These are phyloP conservation scores for Lonicera japonica DNA, from an alignment of 129 eudicot species.

Conservation along the genomic window DNA sequence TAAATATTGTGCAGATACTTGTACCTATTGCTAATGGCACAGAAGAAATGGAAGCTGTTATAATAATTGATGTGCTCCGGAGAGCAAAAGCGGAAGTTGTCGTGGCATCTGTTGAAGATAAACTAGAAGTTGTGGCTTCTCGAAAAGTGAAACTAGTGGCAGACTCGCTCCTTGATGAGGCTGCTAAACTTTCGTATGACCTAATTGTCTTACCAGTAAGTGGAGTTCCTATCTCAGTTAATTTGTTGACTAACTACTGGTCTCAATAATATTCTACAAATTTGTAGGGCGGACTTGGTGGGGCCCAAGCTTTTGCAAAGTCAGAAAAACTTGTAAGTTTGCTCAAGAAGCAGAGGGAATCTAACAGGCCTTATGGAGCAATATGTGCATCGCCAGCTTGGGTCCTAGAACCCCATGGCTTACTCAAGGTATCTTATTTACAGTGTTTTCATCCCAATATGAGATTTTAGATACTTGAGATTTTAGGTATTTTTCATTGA, in stretches of 20 bases:
- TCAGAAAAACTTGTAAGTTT: conserved; percentile 67
- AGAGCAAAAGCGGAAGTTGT: conserved; percentile 88
- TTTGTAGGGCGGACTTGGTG: conserved; percentile 92
- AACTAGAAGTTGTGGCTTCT: conserved; percentile 68
- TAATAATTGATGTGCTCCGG: conserved; percentile 81
- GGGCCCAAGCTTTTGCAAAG: conserved; percentile 72
- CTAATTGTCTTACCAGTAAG: conserved; percentile 86
- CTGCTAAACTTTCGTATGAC: conserved; percentile 51
- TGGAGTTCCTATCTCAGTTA: neutral
- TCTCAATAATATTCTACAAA: conserved; percentile 1
- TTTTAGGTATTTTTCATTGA: no score
- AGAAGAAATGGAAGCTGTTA: conserved; percentile 96
- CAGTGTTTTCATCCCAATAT: neutral
- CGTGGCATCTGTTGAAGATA: conserved; percentile 86
- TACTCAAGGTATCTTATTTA: conserved; percentile 60
- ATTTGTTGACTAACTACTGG: neutral
- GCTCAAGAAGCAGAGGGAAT: conserved; percentile 73
- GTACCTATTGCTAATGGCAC: conserved; percentile 94
- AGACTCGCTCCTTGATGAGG: conserved; percentile 78
- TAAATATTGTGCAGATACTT: conserved; percentile 68
- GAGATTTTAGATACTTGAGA: no score
- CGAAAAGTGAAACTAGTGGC: conserved; percentile 87
- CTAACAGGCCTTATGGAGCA: conserved; percentile 72
- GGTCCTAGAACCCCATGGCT: conserved; percentile 91
- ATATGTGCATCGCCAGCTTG: conserved; percentile 98